A percentile compares a stretch with the other conserved stretches of the same genome.
These are phyloP conservation scores for Selenicereus undatus DNA, from an alignment of 148 eudicot species.

Conservation along the genomic window DNA sequence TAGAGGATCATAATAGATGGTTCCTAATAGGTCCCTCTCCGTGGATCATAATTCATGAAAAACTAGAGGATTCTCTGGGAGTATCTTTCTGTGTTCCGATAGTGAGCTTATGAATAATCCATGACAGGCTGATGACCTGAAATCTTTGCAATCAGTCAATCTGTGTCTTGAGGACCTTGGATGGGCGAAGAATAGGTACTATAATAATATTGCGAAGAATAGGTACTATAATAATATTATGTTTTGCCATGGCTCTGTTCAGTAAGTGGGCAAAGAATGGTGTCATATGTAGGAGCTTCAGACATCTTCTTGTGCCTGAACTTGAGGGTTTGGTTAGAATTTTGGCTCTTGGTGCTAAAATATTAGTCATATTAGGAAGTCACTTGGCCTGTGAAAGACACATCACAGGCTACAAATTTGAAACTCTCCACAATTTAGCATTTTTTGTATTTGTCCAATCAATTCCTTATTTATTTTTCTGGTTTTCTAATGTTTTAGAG, in stretches of 20 bases:
- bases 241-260: too few relatives aligned
- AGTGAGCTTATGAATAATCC: background rate
- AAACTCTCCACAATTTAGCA: background rate
- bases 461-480: slow-evolving; percentile 8
- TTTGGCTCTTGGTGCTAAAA: background rate
- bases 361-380: background rate
- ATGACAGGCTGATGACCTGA: background rate
- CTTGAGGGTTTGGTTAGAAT: background rate
- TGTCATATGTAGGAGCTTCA: too few relatives aligned
- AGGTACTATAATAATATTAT: too few relatives aligned
- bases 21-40: too few relatives aligned
- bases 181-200: too few relatives aligned
- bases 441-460: slow-evolving; percentile 1
- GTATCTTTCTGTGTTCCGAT: background rate
- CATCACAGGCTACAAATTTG: background rate
- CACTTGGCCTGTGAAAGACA: background rate
- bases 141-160: background rate
- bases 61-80: background rate
- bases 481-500: slow-evolving; percentile 39
- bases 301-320: too few relatives aligned
- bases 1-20: too few relatives aligned
- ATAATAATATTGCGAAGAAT: too few relatives aligned
- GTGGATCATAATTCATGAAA: background rate
- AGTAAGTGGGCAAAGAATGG: too few relatives aligned
- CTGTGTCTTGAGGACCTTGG: too few relatives aligned